Conservation (phyloP, 2,329 filamentous ascomycete genomes). For the Fusarium dimerum region DNA sequence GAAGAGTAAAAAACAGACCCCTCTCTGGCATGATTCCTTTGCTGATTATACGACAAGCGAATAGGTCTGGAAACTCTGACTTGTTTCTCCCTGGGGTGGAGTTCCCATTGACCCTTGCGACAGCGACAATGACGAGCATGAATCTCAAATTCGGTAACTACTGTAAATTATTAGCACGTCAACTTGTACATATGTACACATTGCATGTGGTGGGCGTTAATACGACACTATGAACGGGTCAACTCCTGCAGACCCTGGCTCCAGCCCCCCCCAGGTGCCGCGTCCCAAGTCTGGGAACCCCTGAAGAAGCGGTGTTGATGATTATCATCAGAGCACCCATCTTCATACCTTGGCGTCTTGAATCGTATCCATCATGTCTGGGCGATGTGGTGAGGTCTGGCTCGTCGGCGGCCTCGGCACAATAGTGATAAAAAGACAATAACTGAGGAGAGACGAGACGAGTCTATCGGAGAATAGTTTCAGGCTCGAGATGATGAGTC, state of each 20-base stretch:
- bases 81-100: constrained; percentile 5
- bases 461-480: no score
- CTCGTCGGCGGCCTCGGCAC: no score
- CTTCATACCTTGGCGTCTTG: no score
- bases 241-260: not conserved
- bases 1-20: not conserved
- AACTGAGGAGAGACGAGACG: no score
- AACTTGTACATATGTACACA: constrained; percentile 18
- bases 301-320: not conserved
- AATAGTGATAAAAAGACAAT: no score
- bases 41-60: not conserved
- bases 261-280: not conserved
- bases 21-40: not conserved
- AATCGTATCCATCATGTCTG: no score
- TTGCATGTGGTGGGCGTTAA: no score
- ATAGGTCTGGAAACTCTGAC: not conserved
- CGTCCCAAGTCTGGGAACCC: not conserved
- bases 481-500: no score
- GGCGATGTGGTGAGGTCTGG: no score
- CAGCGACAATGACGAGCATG: constrained; percentile 30
- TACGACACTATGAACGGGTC: not conserved
- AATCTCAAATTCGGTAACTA: constrained; percentile 31
- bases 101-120: constrained; percentile 14
- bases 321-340: not conserved
- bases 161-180: constrained; percentile 22